Base-by-base conservation (phyloP, 2,329 filamentous ascomycete species). In the Penicillium sp. region DNA sequence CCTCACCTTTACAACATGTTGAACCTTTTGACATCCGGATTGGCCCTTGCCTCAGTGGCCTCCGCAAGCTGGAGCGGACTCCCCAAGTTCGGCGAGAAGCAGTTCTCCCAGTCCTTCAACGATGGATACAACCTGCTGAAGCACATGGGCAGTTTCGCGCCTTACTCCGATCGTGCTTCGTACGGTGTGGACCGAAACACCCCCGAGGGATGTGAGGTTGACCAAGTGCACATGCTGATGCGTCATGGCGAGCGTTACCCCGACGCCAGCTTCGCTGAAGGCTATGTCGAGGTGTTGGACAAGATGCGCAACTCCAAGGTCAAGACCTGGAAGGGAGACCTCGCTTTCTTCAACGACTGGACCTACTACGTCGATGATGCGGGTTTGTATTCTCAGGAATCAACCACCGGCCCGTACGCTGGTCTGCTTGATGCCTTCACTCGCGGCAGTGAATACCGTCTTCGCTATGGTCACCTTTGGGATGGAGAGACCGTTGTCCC, bases 211-310 rank as follows among this genome's bases (percentile, higher is more conserved):
- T 68, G 66, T 47, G 37, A 53, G 1, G 61, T 67, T 11, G 65
- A 65, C 46, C 66, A 68, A 44, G 61, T 66, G 16, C 58, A 65
- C 42, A 66, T 64, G 59, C 55, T 67, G 53, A 64, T 50, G 50
- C 60, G 66, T n/a, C 65, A 68, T 26, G 65, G 66, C 10, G 66
- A 68, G 54, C 62, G 65, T 13, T 67, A 67, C 50, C 65, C 66
- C 3, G 60, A 65, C 47, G 43, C 52, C 2, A 50, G 35, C 8
- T 48, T 68, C 26, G 48, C 46, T 11, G 67, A 66, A 49, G 33
- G 63, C 16, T 53, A 60, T 39, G 44, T 26, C 44, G 50, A 42
- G 10, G 37, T 42, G 2, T 23, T 42, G 37, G 37, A 42, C n/a
- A 42, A 42, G 37, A 42, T 42, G 35, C 8, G 35, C 9, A 21